Evolutionary conservation across 306 rosid genomes (phyloP).

Genomic region (Pyrus communis): DNA sequence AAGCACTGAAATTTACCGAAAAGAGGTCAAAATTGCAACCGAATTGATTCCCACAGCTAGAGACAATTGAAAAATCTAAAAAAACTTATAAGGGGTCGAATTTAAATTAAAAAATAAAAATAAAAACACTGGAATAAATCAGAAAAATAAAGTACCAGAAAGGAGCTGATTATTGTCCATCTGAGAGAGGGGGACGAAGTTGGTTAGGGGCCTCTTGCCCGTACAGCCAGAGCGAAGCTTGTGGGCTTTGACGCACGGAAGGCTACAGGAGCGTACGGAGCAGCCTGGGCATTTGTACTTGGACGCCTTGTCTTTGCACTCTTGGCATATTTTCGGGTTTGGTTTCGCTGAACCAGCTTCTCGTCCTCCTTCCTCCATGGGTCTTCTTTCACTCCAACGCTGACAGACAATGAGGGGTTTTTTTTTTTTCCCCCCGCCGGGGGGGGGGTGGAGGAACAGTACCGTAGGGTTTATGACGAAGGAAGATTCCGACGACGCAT

Average conservation of each 20-base stretch:
- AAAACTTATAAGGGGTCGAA: not conserved
- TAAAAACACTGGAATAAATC: not conserved
- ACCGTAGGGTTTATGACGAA: not conserved
- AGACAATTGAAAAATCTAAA: not conserved
- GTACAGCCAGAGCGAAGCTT: constrained; percentile 61
- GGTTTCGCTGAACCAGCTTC: constrained; percentile 8
- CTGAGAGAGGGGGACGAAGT: constrained; percentile 66
- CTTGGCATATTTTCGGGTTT: constrained; percentile 36
- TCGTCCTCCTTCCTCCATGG: constrained; percentile 22
- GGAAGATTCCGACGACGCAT: no score
- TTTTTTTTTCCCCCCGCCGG: no score
- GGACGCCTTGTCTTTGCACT: constrained; percentile 59
- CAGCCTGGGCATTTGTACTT: constrained; percentile 89
- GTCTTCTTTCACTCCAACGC: not conserved
- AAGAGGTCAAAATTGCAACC: not conserved
- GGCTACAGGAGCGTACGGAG: constrained; percentile 69
- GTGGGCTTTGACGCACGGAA: constrained; percentile 79
- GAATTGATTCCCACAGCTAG: not conserved
- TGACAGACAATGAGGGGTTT: not conserved
- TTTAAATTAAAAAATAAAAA: not conserved
- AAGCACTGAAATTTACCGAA: not conserved
- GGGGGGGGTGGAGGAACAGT: not conserved
- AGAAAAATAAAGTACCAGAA: constrained; percentile 54
- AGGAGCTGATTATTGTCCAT: constrained; percentile 54
- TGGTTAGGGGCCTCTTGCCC: constrained; percentile 62